These are phyloP conservation scores for Penicillium sclerotigenum DNA, from an alignment of 2,329 filamentous ascomycete genomes.

Conservation along the genomic window DNA sequence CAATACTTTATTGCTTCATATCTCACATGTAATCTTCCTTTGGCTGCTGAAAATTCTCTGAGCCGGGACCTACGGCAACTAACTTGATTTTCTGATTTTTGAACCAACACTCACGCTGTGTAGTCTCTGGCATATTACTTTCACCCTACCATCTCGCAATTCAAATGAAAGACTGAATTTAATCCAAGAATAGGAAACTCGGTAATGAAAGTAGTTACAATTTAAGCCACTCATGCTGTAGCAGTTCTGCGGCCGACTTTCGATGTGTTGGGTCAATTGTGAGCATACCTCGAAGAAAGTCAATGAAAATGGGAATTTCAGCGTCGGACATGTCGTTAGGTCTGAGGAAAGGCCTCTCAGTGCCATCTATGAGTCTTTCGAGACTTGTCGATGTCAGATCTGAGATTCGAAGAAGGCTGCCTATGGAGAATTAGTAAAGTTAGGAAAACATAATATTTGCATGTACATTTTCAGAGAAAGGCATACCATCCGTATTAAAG, in stretches of 20 bases:
- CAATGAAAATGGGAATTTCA: slow-evolving; percentile 26
- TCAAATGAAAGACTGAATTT: too few relatives aligned
- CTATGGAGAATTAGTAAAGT: neutral
- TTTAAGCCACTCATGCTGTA: slow-evolving; percentile 26
- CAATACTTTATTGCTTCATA: too few relatives aligned
- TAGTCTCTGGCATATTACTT: too few relatives aligned
- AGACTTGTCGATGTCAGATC: slow-evolving; percentile 23
- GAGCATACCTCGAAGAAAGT: slow-evolving; percentile 27
- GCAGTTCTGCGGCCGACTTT: slow-evolving; percentile 24
- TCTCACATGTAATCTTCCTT: too few relatives aligned
- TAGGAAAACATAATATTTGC: neutral
- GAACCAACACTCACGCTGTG: too few relatives aligned
- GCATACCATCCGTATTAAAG: slow-evolving; percentile 19
- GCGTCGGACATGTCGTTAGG: slow-evolving; percentile 24
- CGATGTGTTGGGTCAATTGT: slow-evolving; percentile 22
- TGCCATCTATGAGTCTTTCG: slow-evolving; percentile 23
- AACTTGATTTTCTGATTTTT: too few relatives aligned
- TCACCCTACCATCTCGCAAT: too few relatives aligned
- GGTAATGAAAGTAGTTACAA: slow-evolving; percentile 4
- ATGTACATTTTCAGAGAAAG: neutral
- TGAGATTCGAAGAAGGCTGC: slow-evolving; percentile 25
- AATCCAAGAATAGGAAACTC: too few relatives aligned
- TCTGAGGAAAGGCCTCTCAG: slow-evolving; percentile 22
- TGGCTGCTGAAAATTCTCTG: too few relatives aligned
- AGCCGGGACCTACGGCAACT: too few relatives aligned